Evolutionary conservation across 371 early-diverging fungal species (phyloP).

Genomic region (Mortierella sp.): DNA sequence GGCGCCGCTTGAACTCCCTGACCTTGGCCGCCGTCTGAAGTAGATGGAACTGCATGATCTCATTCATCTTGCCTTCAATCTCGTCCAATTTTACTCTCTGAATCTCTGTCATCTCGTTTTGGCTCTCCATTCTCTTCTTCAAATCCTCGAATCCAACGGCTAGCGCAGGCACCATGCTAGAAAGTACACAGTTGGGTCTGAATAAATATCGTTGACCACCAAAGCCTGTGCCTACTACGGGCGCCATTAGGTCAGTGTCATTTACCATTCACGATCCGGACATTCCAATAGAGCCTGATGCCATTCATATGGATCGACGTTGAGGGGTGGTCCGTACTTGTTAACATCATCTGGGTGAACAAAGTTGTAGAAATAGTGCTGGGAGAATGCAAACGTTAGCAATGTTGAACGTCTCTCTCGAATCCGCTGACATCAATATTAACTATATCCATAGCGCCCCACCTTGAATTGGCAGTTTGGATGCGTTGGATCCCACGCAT

Average conservation of each 20-base stretch:
- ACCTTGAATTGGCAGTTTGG: constrained; percentile 85
- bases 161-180: constrained; percentile 87
- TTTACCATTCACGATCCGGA: constrained; percentile 83
- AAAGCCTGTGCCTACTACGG: too few species aligned
- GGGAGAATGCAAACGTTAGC: neutral
- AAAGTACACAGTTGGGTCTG: neutral
- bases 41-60: constrained; percentile 73
- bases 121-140: constrained; percentile 82
- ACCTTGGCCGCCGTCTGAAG: constrained; percentile 70
- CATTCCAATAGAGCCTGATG: constrained; percentile 83
- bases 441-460: neutral
- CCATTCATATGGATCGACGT: constrained; percentile 82
- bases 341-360: constrained; percentile 83
- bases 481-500: constrained; percentile 82
- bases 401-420: neutral
- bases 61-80: constrained; percentile 64
- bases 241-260: neutral
- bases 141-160: constrained; percentile 91
- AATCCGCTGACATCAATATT: neutral
- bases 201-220: constrained; percentile 57
- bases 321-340: constrained; percentile 77
- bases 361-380: constrained; percentile 92
- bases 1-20: constrained; percentile 74
- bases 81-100: constrained; percentile 73
- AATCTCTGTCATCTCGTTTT: constrained; percentile 68